A percentile compares a stretch with the other conserved stretches of the same genome.
These are phyloP conservation scores for Nicotiana attenuata DNA, from an alignment of 257 asterid genomes.

Conservation along the genomic window DNA sequence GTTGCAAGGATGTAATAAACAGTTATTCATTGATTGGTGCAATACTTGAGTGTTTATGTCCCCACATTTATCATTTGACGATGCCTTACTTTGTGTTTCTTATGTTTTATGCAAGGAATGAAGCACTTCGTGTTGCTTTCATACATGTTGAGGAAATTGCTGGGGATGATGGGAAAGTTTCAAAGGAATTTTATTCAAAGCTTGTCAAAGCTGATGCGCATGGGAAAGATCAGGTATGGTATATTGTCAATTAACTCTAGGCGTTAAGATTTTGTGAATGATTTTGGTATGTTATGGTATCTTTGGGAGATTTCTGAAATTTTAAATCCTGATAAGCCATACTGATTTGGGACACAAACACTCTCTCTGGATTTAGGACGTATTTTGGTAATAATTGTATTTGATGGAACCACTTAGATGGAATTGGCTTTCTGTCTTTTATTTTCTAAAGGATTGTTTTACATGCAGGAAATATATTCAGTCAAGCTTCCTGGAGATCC, in stretches of 20 bases:
- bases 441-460: background rate
- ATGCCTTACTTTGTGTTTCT: background rate
- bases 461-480: constrained; percentile 77
- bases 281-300: background rate
- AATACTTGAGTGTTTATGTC: background rate
- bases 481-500: constrained; percentile 99
- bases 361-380: background rate
- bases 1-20: background rate
- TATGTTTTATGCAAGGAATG: constrained; percentile 51
- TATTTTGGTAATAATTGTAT: background rate
- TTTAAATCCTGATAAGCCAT: background rate
- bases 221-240: constrained; percentile 90
- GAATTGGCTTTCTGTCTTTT: background rate
- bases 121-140: constrained; percentile 98
- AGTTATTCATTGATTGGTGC: background rate
- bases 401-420: background rate
- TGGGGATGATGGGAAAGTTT: constrained; percentile 51
- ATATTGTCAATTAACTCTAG: background rate
- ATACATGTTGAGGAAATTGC: constrained; percentile 77
- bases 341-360: background rate
- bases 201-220: constrained; percentile 91
- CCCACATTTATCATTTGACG: background rate
- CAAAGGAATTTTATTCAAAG: constrained; percentile 77
- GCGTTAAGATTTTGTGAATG: background rate
- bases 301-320: background rate